Base-by-base conservation (phyloP, 257 asterid species). In the Phtheirospermum japonicum region DNA sequence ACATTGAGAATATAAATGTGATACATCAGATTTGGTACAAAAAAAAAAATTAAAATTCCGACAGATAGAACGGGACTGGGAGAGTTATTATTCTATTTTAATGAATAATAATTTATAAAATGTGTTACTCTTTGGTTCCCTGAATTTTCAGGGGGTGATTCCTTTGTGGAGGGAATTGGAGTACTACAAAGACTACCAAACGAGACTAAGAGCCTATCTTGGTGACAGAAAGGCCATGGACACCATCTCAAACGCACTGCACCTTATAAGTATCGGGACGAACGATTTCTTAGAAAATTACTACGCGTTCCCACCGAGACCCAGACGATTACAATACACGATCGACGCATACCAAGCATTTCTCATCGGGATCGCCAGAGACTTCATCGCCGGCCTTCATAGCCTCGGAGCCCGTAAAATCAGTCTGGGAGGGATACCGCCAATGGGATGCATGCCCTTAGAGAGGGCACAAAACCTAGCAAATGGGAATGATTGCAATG, bases 381-480 rank as follows among this genome's bases (percentile, higher is more conserved):
- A 77, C 7, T 88, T 91, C 19, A 30, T 84, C 12, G 61, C 51
- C 30, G 66, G 70, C 6, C 86, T 91, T 6, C 80, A 86, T 39
- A 64, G 63, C 20, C 90, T 86, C 2, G 98, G 96, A 14, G 94
- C 89, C 0, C 88, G 92, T 5, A 88, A 84, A 46, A 86, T 88
- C 39, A 84, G 95, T 36, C 73, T 88, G 0, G 85, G 87, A 0
- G 98, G 96, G 10, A 77, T 91, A 31, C 87, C 94, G 20, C 98
- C 98, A 0, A 86, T 91, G 81, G 96, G 98, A 0, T 91, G 98
- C 36, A 81, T 91, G 89, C 98, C 98, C 9, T 37, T 88, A 39
- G 90, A 84, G 65, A 81, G 98, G 77, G 80, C 85, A 12, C 61
- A 63, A 55, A 88, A 88, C 42, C 0, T 75, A 4, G 60, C 9